Conservation (phyloP, 306 rosid species). For the Ormosia emarginata region DNA sequence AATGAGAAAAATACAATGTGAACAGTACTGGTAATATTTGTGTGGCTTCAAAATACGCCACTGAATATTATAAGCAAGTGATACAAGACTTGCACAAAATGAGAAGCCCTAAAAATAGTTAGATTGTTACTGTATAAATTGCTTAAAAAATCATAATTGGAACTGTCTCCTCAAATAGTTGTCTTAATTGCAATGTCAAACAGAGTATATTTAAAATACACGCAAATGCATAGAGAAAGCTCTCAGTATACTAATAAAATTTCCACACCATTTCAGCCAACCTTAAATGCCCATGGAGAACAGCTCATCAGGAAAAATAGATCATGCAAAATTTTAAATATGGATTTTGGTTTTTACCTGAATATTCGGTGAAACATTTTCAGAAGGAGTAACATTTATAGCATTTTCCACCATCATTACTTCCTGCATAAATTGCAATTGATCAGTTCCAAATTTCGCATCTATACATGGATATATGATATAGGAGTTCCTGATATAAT, state of each 20-base stretch:
- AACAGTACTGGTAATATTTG: neutral
- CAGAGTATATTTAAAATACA: neutral
- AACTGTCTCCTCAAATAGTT: neutral
- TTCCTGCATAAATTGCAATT: constrained; percentile 46
- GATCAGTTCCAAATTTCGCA: neutral
- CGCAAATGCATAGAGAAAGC: neutral
- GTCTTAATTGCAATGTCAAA: neutral
- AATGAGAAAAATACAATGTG: neutral
- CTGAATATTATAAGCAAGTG: neutral
- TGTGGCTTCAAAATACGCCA: neutral
- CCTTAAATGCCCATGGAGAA: neutral
- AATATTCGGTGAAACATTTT: constrained; percentile 23
- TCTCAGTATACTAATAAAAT: neutral
- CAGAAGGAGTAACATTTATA: constrained; percentile 33
- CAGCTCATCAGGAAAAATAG: neutral
- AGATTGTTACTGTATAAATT: neutral
- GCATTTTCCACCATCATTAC: constrained; percentile 42
- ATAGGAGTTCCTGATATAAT: neutral
- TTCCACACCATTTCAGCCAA: neutral
- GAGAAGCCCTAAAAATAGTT: neutral
- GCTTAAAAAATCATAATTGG: neutral
- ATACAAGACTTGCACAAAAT: neutral
- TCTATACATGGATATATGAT: neutral
- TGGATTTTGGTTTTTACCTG: constrained; percentile 37
- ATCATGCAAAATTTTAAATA: neutral